These are phyloP conservation scores for Aspergillus baeticus DNA, from an alignment of 495 filamentous ascomycete genomes.

Conservation along the genomic window DNA sequence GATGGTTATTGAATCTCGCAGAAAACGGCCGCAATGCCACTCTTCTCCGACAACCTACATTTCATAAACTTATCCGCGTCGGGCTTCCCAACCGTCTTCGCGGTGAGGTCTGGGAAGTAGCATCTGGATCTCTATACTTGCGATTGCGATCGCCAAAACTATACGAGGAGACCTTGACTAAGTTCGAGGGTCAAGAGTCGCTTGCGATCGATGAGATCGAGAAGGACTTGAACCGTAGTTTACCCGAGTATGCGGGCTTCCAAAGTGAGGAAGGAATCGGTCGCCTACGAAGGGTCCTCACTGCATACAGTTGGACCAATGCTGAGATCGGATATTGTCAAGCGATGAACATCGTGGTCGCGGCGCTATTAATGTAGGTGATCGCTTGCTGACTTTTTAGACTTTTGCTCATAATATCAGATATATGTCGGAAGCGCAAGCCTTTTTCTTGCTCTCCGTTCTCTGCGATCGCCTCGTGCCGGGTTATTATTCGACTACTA, in stretches of 20 bases:
- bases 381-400: background rate
- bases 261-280: conserved; percentile 96
- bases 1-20: conserved; percentile 25
- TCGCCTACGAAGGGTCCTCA: conserved; percentile 82
- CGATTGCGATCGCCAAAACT: conserved; percentile 81
- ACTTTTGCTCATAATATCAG: conserved; percentile 38
- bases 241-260: conserved; percentile 96
- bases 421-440: conserved; percentile 96
- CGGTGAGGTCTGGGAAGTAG: conserved; percentile 94
- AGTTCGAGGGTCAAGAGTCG: conserved; percentile 79
- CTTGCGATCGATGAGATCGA: conserved; percentile 98
- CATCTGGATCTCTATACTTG: conserved; percentile 85
- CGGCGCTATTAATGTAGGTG: conserved; percentile 82
- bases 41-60: conserved; percentile 89
- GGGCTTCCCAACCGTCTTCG: conserved; percentile 89
- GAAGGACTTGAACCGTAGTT: conserved; percentile 92
- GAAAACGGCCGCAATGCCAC: conserved; percentile 95
- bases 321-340: conserved; percentile 96
- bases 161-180: conserved; percentile 78
- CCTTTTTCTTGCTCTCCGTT: conserved; percentile 89
- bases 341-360: conserved; percentile 99
- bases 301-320: conserved; percentile 95
- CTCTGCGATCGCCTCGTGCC: conserved; percentile 91
- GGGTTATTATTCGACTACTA: conserved; percentile 96
- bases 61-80: conserved; percentile 95